Evolutionary conservation across 2,329 filamentous ascomycete species (phyloP), one percentile per base, ranked within the genome.

Genomic region (Furcasterigmium furcatum): DNA sequence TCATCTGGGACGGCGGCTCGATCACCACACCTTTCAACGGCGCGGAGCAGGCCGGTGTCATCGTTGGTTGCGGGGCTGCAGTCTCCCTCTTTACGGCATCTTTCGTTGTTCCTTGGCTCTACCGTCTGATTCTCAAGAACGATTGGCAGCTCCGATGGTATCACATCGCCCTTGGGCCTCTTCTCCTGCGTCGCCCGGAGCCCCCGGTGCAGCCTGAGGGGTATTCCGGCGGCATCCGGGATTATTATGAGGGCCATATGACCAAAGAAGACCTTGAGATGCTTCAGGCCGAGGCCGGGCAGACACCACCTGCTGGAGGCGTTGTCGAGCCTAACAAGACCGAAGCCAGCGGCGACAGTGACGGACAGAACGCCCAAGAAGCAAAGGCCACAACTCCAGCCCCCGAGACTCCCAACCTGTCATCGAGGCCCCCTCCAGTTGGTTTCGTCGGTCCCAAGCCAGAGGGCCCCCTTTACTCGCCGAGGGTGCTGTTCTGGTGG

Each of bases 91-190:
- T 84, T 12, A 62, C 79, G 47, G 58, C 58, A 44, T 46, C 76
- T 48, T 81, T 81, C 61, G 72, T 84, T 48, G 68, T 82, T n/a
- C 80, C 80, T 3, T 84, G 75, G 67, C 57, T 84, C 46, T 75
- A 82, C 59, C 72, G 76, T 45, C 69, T 76, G 36, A 68, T 87
- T 52, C 63, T 85, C 61, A 64, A 74, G 62, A 71, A 84, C 52
- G 80, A 87, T 64, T 77, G 80, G 76, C 63, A 79, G 55, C 65
- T 87, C 48, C 73, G 73, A 50, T 62, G 70, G 60, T 83, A 70
- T 58, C 70, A 83, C 49, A 65, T 83, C 46, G 53, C 72, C 48
- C 60, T 72, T 13, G 80, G 80, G 0, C 79, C 76, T 22, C 59
- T 81, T 0, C 70, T 82, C 8, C 71, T 79, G 41, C 61, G 62